phyloP scores from a whole-genome alignment of 164 flowering plant species.

The Saururus chinensis region DNA sequence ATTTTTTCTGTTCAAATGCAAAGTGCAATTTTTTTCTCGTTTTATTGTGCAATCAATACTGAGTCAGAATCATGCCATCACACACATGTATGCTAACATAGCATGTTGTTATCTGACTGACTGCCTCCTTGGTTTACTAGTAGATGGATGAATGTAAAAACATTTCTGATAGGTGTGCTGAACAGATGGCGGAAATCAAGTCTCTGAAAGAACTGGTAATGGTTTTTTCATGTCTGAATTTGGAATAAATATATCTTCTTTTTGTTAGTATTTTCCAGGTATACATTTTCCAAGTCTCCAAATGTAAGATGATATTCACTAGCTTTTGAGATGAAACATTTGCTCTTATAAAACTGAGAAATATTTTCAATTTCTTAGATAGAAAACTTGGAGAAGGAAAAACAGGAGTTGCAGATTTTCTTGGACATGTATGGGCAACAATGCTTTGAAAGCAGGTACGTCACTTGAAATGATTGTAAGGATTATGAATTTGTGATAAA shows the following conservation, averaged over 20 bases:
- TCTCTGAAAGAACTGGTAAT: conserved; percentile 61
- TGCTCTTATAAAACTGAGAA: neutral
- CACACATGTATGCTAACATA: neutral
- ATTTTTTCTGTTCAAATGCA: neutral
- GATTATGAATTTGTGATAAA: neutral
- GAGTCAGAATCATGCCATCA: neutral
- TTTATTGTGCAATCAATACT: too few relatives aligned
- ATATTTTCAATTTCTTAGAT: conserved; percentile 33
- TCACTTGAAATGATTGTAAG: neutral
- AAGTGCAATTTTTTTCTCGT: neutral
- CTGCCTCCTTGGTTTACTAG: conserved; percentile 14
- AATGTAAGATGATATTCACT: too few relatives aligned
- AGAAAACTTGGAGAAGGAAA: conserved; percentile 70
- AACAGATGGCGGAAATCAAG: conserved; percentile 54
- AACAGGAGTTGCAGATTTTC: conserved; percentile 51
- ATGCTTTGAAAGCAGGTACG: conserved; percentile 57
- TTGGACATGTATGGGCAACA: conserved; percentile 81
- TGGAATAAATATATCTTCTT: too few relatives aligned
- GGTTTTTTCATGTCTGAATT: neutral
- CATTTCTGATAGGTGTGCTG: conserved; percentile 46
- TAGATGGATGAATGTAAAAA: conserved; percentile 53
- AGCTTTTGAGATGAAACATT: too few relatives aligned
- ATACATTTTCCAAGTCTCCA: too few relatives aligned
- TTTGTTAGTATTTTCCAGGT: too few relatives aligned
- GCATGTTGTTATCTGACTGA: conserved; percentile 2